Conservation (phyloP, 2,329 filamentous ascomycete species). For the Trichoderma breve region DNA sequence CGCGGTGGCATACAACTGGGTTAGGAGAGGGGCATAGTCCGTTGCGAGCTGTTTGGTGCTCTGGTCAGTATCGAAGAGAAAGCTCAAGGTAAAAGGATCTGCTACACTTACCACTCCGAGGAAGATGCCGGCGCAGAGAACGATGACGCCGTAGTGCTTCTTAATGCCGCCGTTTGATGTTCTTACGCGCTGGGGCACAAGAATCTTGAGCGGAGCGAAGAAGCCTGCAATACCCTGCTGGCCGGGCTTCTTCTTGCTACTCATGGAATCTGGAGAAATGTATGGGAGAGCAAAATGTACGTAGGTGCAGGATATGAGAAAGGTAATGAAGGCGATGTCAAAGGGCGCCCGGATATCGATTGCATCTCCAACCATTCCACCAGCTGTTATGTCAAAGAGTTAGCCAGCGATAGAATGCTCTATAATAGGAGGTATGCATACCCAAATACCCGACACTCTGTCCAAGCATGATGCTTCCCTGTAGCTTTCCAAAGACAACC, state of each 20-base stretch:
- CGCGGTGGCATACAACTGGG: slow-evolving; percentile 59
- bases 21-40: slow-evolving; percentile 62
- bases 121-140: slow-evolving; percentile 65
- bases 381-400: slow-evolving; percentile 39
- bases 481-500: slow-evolving; percentile 62
- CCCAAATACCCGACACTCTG: slow-evolving; percentile 61
- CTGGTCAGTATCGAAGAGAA: not conserved
- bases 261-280: slow-evolving; percentile 44
- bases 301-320: slow-evolving; percentile 45
- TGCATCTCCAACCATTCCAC: slow-evolving; percentile 62
- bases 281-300: slow-evolving; percentile 45
- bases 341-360: slow-evolving; percentile 66
- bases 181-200: slow-evolving; percentile 56
- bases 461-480: slow-evolving; percentile 66
- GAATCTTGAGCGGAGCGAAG: slow-evolving; percentile 62
- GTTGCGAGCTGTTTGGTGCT: slow-evolving; percentile 53
- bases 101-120: slow-evolving; percentile 52
- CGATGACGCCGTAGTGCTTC: slow-evolving; percentile 60
- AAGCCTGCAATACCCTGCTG: slow-evolving; percentile 48
- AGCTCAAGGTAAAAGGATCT: not conserved
- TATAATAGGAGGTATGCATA: slow-evolving; percentile 25
- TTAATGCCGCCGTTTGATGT: slow-evolving; percentile 48
- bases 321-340: slow-evolving; percentile 59
- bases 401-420: not conserved
- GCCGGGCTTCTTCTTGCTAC: slow-evolving; percentile 27